Conservation (phyloP, 345 rosid genomes). For the Durio zibethinus region DNA sequence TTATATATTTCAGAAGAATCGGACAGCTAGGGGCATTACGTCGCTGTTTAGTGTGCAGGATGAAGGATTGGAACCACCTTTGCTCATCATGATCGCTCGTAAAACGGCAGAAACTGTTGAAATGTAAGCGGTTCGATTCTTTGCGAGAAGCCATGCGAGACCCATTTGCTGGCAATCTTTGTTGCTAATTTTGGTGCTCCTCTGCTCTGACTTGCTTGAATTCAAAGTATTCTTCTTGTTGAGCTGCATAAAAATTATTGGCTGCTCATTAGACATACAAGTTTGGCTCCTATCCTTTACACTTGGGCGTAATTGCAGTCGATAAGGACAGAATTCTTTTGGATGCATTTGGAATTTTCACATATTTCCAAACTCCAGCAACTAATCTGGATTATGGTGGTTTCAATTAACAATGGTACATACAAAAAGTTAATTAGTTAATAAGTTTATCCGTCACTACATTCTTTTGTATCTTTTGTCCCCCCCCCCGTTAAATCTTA, state of each 20-base stretch:
- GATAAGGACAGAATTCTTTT: not conserved
- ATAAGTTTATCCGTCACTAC: not conserved
- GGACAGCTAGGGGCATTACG: conserved; percentile 82
- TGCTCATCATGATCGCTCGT: conserved; percentile 72
- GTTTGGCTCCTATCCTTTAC: too few relatives aligned
- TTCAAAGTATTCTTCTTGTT: conserved; percentile 48
- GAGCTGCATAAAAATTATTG: conserved; percentile 39
- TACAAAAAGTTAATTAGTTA: not conserved
- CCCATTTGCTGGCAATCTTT: conserved; percentile 95
- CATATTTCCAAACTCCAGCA: not conserved
- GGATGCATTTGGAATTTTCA: conserved; percentile 3
- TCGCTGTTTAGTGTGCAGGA: conserved; percentile 77
- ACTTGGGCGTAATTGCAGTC: not conserved
- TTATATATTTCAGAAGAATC: conserved; percentile 63
- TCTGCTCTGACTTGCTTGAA: conserved; percentile 56
- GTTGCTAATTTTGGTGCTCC: conserved; percentile 76
- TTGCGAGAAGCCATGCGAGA: conserved; percentile 90
- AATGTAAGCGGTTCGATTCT: conserved; percentile 72
- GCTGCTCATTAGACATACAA: not conserved
- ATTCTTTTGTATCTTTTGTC: not conserved
- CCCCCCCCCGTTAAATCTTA: too few relatives aligned
- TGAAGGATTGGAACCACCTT: conserved; percentile 42
- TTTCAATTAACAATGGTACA: not conserved
- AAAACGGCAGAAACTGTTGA: conserved; percentile 72
- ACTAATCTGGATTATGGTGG: not conserved